A percentile compares a stretch with the other conserved stretches of the same genome.
phyloP scores from a whole-genome alignment of 805 yeast genomes.

The Myxozyma nipponensis region DNA sequence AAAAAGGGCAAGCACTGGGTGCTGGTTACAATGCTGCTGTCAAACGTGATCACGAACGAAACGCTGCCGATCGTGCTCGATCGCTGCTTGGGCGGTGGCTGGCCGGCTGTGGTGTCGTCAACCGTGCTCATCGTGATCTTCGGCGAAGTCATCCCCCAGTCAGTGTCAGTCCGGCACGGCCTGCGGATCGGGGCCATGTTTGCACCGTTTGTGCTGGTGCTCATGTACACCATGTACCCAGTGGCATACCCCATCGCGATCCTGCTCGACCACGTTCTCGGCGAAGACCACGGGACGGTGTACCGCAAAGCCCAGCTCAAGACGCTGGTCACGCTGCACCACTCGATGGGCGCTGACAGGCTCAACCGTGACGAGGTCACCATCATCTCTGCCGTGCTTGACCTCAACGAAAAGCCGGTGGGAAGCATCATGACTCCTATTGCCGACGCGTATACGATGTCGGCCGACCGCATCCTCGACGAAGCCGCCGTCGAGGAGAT shows the following conservation, averaged over 20 bases:
- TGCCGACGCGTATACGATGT: constrained; percentile 80
- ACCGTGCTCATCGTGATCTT: constrained; percentile 89
- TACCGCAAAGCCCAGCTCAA: constrained; percentile 91
- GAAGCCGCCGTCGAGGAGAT: constrained; percentile 83
- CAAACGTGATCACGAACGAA: constrained; percentile 67
- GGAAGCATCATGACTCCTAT: constrained; percentile 91
- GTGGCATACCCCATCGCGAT: constrained; percentile 86
- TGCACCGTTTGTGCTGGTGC: constrained; percentile 75
- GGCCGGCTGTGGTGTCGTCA: constrained; percentile 94
- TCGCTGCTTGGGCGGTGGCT: constrained; percentile 91
- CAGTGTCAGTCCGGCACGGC: constrained; percentile 89
- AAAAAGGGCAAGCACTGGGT: constrained; percentile 94
- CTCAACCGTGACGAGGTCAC: constrained; percentile 94
- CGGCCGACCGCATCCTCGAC: constrained; percentile 76
- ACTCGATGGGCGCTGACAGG: constrained; percentile 92
- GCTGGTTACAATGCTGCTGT: constrained; percentile 75
- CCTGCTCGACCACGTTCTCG: constrained; percentile 73
- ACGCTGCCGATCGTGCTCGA: constrained; percentile 92
- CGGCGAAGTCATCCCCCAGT: constrained; percentile 96
- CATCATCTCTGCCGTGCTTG: constrained; percentile 88
- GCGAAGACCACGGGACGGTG: constrained; percentile 94
- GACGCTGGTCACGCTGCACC: constrained; percentile 86
- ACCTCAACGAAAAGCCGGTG: constrained; percentile 87
- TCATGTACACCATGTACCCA: constrained; percentile 90
- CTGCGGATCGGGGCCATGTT: constrained; percentile 84